These are phyloP conservation scores for Salvia sclarea DNA, from an alignment of 305 asterid genomes.

Conservation along the genomic window DNA sequence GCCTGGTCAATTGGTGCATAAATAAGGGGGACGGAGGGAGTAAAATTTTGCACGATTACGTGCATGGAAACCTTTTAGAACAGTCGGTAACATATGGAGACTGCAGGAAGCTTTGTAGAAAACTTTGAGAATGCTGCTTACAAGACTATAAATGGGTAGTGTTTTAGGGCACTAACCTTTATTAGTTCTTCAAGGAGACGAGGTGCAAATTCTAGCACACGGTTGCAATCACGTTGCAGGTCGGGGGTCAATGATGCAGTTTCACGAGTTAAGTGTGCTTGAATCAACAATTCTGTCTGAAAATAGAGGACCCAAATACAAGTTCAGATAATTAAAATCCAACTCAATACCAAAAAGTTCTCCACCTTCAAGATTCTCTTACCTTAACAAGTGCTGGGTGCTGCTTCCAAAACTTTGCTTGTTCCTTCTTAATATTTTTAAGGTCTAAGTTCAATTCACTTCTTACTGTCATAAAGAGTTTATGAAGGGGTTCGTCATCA, in stretches of 20 bases:
- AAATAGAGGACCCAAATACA: conserved; percentile 26
- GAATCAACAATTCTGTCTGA: conserved; percentile 85
- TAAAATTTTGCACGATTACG: too few relatives aligned
- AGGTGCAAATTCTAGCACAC: conserved; percentile 68
- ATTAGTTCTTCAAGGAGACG: conserved; percentile 84
- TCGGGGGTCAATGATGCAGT: conserved; percentile 63
- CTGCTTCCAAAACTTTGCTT: conserved; percentile 91
- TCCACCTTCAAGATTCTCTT: conserved; percentile 27
- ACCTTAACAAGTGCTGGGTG: conserved; percentile 89
- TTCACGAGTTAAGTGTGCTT: conserved; percentile 75
- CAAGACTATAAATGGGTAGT: conserved; percentile 8
- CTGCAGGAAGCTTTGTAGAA: conserved; percentile 11
- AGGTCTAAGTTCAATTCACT: conserved; percentile 76
- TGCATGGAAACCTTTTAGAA: background rate
- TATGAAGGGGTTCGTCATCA: conserved; percentile 83
- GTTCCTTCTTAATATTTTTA: conserved; percentile 77
- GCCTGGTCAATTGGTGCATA: too few relatives aligned
- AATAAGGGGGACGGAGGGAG: too few relatives aligned
- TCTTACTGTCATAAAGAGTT: conserved; percentile 69
- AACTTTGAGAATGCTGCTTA: conserved; percentile 3
- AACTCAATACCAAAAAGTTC: conserved; percentile 23
- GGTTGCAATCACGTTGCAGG: conserved; percentile 66
- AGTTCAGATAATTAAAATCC: conserved; percentile 11
- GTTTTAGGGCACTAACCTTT: conserved; percentile 50
- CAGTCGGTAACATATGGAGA: background rate